Evolutionary conservation across 768 basidiomycete genomes (phyloP), one percentile per base, ranked within the genome.

Genomic region (Podaxis carcinomalis): DNA sequence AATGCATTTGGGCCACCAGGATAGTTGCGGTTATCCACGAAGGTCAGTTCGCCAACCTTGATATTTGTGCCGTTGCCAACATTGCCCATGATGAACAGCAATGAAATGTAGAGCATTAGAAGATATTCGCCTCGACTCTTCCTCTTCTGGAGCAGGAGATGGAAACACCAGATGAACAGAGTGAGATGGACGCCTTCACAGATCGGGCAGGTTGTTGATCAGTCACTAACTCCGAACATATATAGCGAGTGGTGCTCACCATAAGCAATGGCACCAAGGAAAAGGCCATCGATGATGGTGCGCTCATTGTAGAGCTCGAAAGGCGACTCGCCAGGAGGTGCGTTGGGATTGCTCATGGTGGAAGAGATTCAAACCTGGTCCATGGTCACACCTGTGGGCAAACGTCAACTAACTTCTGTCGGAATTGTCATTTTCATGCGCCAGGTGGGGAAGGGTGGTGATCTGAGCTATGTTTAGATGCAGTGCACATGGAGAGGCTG

Each of bases 41-140:
- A 68, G 13, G 62, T 57, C 51, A 68, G 47, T 44, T 66, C 65
- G 5, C 64, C 58, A 13, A 59, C 68, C 53, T 68, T 69, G 19
- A 62, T 57, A 44, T 66, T 66, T 14, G 49, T 58, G 5, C 52
- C 67, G 40, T 65, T 53, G 4, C 65, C 66, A 40, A 66, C 27
- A 14, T 64, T 68, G 28, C 65, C 70, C n/a, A 73, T 51, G 19
- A 64, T 50, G 59, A 67, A 69, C 23, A 70, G 39, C 6, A 57
- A 16, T 19, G 42, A 49, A 28, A 66, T 62, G 51, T 68, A 71
- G 44, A 51, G 14, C 28, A 66, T 60, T 1, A 68, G 62, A 47
- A 53, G 51, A 21, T 51, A 44, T 4, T 61, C 51, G 35, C 50
- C 32, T 39, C 42, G 19, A 4, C 35, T 36, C 10, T 37, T 52